A percentile compares a stretch with the other conserved stretches of the same genome.
Conservation (phyloP, 1,139 yeast genomes). For the Kodamaea sp. region DNA sequence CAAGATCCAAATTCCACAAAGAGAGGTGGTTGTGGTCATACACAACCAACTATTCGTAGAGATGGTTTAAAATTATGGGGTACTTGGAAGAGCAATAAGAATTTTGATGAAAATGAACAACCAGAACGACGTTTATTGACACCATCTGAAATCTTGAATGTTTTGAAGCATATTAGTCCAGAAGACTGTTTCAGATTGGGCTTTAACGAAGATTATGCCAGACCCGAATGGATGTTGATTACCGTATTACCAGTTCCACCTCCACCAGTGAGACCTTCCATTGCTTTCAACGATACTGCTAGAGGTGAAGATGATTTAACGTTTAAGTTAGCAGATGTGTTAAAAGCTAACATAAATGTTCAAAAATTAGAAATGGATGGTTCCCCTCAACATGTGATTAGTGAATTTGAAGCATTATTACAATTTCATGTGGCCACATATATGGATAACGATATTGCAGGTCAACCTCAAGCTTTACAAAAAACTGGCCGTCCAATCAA, state of each 20-base stretch:
- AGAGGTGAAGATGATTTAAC: constrained; percentile 99
- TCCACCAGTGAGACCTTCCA: constrained; percentile 98
- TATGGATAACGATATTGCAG: constrained; percentile 99
- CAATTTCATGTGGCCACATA: constrained; percentile 99
- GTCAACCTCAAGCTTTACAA: constrained; percentile 98
- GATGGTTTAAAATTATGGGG: constrained; percentile 97
- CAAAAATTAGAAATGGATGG: constrained; percentile 97
- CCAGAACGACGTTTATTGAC: constrained; percentile 89
- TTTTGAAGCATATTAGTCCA: constrained; percentile 84
- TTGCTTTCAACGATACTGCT: constrained; percentile 97
- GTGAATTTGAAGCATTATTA: constrained; percentile 90
- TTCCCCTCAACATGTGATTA: constrained; percentile 96
- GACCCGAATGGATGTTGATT: constrained; percentile 98
- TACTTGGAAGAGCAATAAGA: constrained; percentile 90
- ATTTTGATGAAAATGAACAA: constrained; percentile 74
- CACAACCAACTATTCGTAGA: constrained; percentile 92
- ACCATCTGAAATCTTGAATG: constrained; percentile 86
- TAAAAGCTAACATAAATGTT: constrained; percentile 93
- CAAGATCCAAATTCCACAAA: constrained; percentile 44
- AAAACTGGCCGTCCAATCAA: constrained; percentile 98
- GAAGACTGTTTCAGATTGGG: constrained; percentile 84
- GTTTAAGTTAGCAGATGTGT: constrained; percentile 91
- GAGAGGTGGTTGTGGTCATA: constrained; percentile 98
- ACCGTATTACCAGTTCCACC: constrained; percentile 99
- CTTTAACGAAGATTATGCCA: constrained; percentile 90